Evolutionary conservation across 1,139 yeast species (phyloP), one percentile per base, ranked within the genome.

Genomic region (Blastobotrys buckinghamii): DNA sequence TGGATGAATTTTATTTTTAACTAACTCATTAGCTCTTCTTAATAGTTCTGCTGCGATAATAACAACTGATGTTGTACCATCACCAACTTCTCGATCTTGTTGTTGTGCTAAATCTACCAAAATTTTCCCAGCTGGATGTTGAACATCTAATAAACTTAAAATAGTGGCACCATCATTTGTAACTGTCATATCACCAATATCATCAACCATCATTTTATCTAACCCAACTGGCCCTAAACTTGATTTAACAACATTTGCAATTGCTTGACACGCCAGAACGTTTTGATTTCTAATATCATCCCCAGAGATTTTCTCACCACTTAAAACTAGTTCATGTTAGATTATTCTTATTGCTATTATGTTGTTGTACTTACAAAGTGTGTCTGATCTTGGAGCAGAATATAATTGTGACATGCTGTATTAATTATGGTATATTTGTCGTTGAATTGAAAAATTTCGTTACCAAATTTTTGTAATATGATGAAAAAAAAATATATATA

Each of bases 101-200:
- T 94, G 98, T 67, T 92, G 97, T 2, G 98, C 99, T 64, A 94
- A 77, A 65, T 94, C 98, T 44, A 94, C 98, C 54, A 94, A 75
- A 58, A 94, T 92, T 71, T 88, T 89, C 20, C 98, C 98, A 0
- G 98, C 98, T 33, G 99, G 99, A 67, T 94, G 99, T 69, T 94
- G 97, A 48, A 94, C 97, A 65, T 94, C 98, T 56, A 94, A 75
- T 52, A 94, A 72, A 10, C 92, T 78, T 56, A 94, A 75, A 58
- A 94, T 94, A 8, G 98, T 94, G 50, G 99, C 98, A 55, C 99
- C 99, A 68, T 94, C 99, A 66, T 94, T 94, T 47, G 99, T 94
- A 48, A 94, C 97, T 6, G 97, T 90, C 44, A 94, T 97, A 70
- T 94, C 99, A 54, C 98, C 98, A 70, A 94, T 94, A 65, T 94